These are phyloP conservation scores for Irineochytrium annulatum DNA, from an alignment of 192 early-diverging fungal genomes.

Conservation along the genomic window DNA sequence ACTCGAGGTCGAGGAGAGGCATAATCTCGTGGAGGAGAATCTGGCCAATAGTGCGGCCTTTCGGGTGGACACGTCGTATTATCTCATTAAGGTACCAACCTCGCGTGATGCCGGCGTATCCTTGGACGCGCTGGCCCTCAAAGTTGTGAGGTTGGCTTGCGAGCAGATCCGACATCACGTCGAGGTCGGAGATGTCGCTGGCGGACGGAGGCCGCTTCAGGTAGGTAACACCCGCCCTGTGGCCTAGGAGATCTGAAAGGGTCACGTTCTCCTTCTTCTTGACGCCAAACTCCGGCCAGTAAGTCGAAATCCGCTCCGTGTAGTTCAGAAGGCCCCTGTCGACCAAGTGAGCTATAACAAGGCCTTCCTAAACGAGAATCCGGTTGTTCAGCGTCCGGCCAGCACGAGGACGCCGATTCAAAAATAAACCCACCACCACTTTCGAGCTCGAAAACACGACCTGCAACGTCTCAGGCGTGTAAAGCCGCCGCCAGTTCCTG, in stretches of 20 bases:
- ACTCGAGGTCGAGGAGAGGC: constrained; percentile 43
- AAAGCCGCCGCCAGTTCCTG: constrained; percentile 28
- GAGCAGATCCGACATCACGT: constrained; percentile 45
- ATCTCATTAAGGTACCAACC: constrained; percentile 75
- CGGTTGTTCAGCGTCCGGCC: too few relatives aligned
- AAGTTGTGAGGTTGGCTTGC: constrained; percentile 65
- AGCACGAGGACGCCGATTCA: background rate
- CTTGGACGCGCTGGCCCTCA: constrained; percentile 41
- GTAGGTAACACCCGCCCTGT: constrained; percentile 61
- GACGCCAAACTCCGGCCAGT: constrained; percentile 74
- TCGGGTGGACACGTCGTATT: constrained; percentile 53
- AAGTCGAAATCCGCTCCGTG: constrained; percentile 42
- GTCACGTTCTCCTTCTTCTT: constrained; percentile 68
- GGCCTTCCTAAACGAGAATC: constrained; percentile 4
- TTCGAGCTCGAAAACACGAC: constrained; percentile 64
- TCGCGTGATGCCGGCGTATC: constrained; percentile 61
- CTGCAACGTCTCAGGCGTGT: constrained; percentile 56
- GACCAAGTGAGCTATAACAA: constrained; percentile 58
- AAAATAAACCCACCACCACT: constrained; percentile 30
- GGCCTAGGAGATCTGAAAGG: constrained; percentile 55
- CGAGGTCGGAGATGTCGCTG: constrained; percentile 46
- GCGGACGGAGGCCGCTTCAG: constrained; percentile 42
- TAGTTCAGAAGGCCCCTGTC: constrained; percentile 52
- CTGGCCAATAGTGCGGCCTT: constrained; percentile 47
- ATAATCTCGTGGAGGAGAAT: constrained; percentile 45